These are phyloP conservation scores for Aspergillus persii DNA, from an alignment of 2,329 filamentous ascomycete genomes.

Conservation along the genomic window DNA sequence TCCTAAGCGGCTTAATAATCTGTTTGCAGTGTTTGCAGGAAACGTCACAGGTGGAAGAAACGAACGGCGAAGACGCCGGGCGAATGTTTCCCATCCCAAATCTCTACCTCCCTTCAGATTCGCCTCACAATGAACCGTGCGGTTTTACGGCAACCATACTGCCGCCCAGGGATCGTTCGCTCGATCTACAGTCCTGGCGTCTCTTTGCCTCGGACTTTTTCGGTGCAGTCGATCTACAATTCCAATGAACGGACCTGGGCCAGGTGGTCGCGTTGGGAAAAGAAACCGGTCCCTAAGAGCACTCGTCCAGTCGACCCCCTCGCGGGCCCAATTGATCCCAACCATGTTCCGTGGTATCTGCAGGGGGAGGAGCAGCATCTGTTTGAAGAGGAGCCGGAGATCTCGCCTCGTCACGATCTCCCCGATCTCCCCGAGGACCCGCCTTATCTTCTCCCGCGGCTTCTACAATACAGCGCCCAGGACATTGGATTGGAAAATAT, in stretches of 20 bases:
- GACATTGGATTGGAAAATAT: constrained; percentile 85
- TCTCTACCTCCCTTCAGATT: not conserved
- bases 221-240: constrained; percentile 15
- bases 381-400: constrained; percentile 31
- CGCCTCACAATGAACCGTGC: constrained; percentile 30
- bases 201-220: constrained; percentile 18
- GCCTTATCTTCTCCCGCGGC: constrained; percentile 67
- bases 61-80: not conserved
- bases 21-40: constrained; percentile 15
- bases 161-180: constrained; percentile 28
- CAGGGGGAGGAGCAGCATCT: constrained; percentile 58
- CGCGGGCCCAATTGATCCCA: constrained; percentile 6
- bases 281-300: constrained; percentile 22
- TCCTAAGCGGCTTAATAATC: constrained; percentile 4
- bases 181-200: constrained; percentile 29
- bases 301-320: constrained; percentile 1
- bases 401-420: constrained; percentile 55
- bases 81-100: not conserved
- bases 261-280: constrained; percentile 18
- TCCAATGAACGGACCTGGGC: constrained; percentile 23
- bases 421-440: constrained; percentile 66
- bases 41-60: not conserved
- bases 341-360: constrained; percentile 72
- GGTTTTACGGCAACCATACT: constrained; percentile 29
- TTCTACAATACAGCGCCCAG: constrained; percentile 76